Evolutionary conservation across 1,284 basidiomycete genomes (phyloP).

Genomic region (Puccinia horiana): DNA sequence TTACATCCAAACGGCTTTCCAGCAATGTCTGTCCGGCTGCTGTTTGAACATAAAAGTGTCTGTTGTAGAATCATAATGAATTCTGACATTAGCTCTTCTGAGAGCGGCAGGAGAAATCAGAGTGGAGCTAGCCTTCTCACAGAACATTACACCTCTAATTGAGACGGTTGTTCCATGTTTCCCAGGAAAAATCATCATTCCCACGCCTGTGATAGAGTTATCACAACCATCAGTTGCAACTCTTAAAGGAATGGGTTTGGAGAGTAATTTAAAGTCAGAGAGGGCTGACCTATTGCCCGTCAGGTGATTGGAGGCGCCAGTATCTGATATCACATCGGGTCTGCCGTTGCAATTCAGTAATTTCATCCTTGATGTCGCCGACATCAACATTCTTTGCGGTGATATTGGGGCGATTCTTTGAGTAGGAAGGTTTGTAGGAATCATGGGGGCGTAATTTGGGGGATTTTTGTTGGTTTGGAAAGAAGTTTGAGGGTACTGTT

Average conservation of each 20-base stretch:
- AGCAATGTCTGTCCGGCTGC: not conserved
- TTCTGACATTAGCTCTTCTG: not conserved
- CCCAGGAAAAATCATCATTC: slow-evolving; percentile 15
- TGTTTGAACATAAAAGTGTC: not conserved
- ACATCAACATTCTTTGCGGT: not conserved
- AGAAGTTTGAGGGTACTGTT: no score
- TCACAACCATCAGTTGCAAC: not conserved
- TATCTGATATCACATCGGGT: not conserved
- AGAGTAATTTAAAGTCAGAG: not conserved
- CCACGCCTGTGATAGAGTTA: slow-evolving; percentile 10
- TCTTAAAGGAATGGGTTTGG: not conserved
- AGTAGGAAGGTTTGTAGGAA: not conserved
- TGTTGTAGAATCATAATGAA: not conserved
- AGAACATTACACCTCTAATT: not conserved
- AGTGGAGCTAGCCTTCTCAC: not conserved
- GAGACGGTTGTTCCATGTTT: not conserved
- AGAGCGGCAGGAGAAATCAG: slow-evolving; percentile 2
- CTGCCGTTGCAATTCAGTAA: not conserved
- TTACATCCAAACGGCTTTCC: not conserved
- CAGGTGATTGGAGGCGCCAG: not conserved
- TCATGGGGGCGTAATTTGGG: not conserved
- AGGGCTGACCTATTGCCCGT: not conserved
- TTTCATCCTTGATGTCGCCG: not conserved
- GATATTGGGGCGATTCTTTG: not conserved
- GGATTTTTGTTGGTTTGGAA: not conserved